These are phyloP conservation scores for Globisporangium irregulare DNA, from an alignment of 352 stramenopile genomes.

Conservation along the genomic window DNA sequence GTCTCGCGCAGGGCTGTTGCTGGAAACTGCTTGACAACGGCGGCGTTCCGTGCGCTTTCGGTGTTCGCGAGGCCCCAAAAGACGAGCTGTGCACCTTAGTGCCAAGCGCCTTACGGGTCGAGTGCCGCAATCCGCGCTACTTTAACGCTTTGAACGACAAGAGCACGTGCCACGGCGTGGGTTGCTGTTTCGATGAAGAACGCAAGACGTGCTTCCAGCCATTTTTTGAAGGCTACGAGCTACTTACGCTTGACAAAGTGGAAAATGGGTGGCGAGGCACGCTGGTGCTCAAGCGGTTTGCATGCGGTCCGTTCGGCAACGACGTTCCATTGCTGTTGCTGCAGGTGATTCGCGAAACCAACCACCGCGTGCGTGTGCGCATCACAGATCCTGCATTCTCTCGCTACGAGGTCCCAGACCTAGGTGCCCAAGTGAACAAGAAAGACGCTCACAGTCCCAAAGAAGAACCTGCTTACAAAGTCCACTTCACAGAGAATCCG, in stretches of 20 bases:
- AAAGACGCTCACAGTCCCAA: not conserved
- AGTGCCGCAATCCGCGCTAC: slow-evolving; percentile 77
- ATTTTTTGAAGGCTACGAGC: slow-evolving; percentile 60
- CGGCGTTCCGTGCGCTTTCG: slow-evolving; percentile 66
- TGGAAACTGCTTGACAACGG: slow-evolving; percentile 63
- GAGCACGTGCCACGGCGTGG: slow-evolving; percentile 38
- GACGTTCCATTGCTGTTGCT: slow-evolving; percentile 62
- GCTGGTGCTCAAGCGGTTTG: slow-evolving; percentile 41
- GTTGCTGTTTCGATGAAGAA: slow-evolving; percentile 73
- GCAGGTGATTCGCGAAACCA: slow-evolving; percentile 55
- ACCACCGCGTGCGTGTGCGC: slow-evolving; percentile 56
- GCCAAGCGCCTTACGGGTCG: slow-evolving; percentile 40
- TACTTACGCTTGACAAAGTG: slow-evolving; percentile 59
- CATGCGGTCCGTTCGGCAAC: slow-evolving; percentile 71
- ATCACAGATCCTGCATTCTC: slow-evolving; percentile 76
- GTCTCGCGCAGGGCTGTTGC: slow-evolving; percentile 81
- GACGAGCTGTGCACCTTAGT: slow-evolving; percentile 33
- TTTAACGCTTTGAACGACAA: slow-evolving; percentile 24
- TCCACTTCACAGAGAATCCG: slow-evolving; percentile 61
- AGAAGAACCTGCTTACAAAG: slow-evolving; percentile 28
- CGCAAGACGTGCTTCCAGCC: slow-evolving; percentile 62
- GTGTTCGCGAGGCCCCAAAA: slow-evolving; percentile 19
- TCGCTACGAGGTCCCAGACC: slow-evolving; percentile 68
- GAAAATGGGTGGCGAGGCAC: slow-evolving; percentile 48
- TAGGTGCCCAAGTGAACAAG: slow-evolving; percentile 12